These are phyloP conservation scores for Polychaeton citri DNA, from an alignment of 2,329 filamentous ascomycete species.

Conservation along the genomic window DNA sequence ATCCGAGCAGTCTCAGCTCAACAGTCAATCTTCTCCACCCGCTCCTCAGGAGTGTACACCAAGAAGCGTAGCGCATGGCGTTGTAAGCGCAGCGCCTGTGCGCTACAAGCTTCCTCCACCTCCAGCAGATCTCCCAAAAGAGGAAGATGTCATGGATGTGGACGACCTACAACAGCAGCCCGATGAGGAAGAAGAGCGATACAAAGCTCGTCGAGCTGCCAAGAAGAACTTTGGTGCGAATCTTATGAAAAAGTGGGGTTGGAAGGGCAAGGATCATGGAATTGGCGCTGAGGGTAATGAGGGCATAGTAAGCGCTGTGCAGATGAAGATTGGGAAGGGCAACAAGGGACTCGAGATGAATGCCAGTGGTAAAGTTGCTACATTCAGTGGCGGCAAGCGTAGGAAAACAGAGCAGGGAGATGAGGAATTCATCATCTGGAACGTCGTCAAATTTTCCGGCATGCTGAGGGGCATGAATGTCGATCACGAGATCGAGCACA, in stretches of 20 bases:
- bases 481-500: constrained; percentile 57
- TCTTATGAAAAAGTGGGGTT: constrained; percentile 87
- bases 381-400: constrained; percentile 66
- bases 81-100: constrained; percentile 55
- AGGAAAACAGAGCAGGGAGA: constrained; percentile 26
- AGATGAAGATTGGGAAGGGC: constrained; percentile 72
- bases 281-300: constrained; percentile 61
- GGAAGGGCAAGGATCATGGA: constrained; percentile 66
- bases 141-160: background rate
- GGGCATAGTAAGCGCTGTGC: constrained; percentile 74
- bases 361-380: constrained; percentile 49
- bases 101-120: constrained; percentile 46
- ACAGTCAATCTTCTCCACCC: background rate
- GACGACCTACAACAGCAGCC: constrained; percentile 14
- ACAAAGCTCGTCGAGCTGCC: constrained; percentile 44
- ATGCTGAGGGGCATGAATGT: constrained; percentile 84
- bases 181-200: constrained; percentile 23
- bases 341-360: constrained; percentile 48
- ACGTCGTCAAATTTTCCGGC: constrained; percentile 67
- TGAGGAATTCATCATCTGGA: constrained; percentile 43
- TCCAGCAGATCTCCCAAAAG: constrained; percentile 28
- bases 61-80: background rate
- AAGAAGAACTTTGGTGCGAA: constrained; percentile 76
- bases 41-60: too few species aligned
- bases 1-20: background rate